These are phyloP conservation scores for Neonothopanus nambi DNA, from an alignment of 1,284 basidiomycete species.

Conservation along the genomic window DNA sequence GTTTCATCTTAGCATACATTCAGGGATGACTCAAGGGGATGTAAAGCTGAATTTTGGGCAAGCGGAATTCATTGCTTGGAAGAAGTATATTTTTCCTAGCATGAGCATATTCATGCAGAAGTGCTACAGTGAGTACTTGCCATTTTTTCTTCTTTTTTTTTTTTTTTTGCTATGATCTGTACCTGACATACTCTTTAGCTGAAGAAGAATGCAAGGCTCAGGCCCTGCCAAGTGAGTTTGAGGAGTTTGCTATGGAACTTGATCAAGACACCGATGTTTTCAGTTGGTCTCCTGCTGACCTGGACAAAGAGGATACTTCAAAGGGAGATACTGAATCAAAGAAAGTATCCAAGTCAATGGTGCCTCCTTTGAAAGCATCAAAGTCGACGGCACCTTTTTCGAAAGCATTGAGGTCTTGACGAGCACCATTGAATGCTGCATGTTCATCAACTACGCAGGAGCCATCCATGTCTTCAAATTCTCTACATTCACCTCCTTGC, in stretches of 20 bases:
- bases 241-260: too few species aligned
- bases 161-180: too few species aligned
- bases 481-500: too few species aligned
- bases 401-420: too few species aligned
- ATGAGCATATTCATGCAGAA: conserved; percentile 2
- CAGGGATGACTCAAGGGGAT: background rate
- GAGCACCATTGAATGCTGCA: too few species aligned
- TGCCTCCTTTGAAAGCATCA: too few species aligned
- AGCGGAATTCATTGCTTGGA: conserved; percentile 12
- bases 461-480: too few species aligned
- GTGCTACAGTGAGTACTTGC: background rate
- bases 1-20: background rate
- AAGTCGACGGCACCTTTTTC: too few species aligned
- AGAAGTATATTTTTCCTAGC: conserved; percentile 16
- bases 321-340: too few species aligned
- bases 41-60: conserved; percentile 12
- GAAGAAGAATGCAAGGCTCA: background rate
- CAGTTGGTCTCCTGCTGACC: background rate
- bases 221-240: background rate
- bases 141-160: too few species aligned
- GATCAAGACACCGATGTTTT: background rate
- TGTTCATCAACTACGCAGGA: too few species aligned
- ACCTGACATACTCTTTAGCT: background rate
- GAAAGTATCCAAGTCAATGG: background rate
- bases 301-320: too few species aligned